Percentiles rank a stretch among this genome's conserved stretches.
phyloP scores from a whole-genome alignment of 176 grass and related monocot genomes.

The Carex kokanica region DNA sequence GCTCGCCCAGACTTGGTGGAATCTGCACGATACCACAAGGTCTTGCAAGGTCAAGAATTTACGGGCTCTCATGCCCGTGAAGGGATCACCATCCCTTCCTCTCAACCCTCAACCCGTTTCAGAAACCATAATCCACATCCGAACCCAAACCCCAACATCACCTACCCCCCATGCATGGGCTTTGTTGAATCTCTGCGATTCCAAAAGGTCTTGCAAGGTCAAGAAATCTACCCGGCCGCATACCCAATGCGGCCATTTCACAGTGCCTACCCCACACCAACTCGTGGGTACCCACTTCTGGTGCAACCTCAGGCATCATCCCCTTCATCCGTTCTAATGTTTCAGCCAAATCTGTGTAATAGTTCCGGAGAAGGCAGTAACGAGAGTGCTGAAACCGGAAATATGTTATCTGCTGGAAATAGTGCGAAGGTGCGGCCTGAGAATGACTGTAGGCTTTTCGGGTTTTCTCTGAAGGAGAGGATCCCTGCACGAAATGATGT shows the following conservation, averaged over 20 bases:
- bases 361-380: conserved; percentile 24
- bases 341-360: conserved; percentile 39
- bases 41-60: conserved; percentile 99
- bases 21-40: conserved; percentile 60
- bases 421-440: conserved; percentile 15
- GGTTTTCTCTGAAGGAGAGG: conserved; percentile 72
- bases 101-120: conserved; percentile 1
- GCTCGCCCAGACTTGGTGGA: conserved; percentile 47
- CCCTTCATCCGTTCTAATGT: conserved; percentile 73
- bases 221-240: conserved; percentile 68
- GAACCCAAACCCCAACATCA: not conserved
- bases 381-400: conserved; percentile 4
- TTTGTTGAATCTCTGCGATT: conserved; percentile 59
- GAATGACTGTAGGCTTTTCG: conserved; percentile 65
- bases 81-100: conserved; percentile 19
- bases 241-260: conserved; percentile 22
- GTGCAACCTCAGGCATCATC: conserved; percentile 47
- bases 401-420: conserved; percentile 1
- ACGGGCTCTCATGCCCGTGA: conserved; percentile 42
- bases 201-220: conserved; percentile 99
- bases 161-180: conserved; percentile 54
- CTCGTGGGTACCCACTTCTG: conserved; percentile 27
- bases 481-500: conserved; percentile 34
- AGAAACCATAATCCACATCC: not conserved
- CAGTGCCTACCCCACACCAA: conserved; percentile 35